A percentile compares a stretch with the other conserved stretches of the same genome.
Evolutionary conservation across 768 basidiomycete species (phyloP).

Genomic region (Leccinum arenicola): DNA sequence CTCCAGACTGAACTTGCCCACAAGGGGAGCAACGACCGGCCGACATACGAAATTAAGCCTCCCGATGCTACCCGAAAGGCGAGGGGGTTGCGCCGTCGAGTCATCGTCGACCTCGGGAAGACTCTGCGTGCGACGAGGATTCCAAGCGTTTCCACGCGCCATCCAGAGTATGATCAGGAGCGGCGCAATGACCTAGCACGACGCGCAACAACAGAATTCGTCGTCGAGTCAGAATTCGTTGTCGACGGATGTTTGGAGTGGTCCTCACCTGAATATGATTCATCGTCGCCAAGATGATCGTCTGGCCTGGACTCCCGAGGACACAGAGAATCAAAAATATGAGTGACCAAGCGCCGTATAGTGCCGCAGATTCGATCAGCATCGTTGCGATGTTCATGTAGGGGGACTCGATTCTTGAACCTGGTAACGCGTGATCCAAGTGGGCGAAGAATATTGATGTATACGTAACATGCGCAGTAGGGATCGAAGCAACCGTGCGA

Average conservation of each 20-base stretch:
- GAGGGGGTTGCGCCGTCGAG: neutral
- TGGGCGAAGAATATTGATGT: neutral
- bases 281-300: slow-evolving; percentile 22
- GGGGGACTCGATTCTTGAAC: slow-evolving; percentile 14
- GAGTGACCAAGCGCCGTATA: slow-evolving; percentile 26
- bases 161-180: slow-evolving; percentile 27
- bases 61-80: neutral
- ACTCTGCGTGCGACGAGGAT: neutral
- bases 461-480: neutral
- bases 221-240: neutral
- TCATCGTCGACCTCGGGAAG: neutral
- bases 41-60: slow-evolving; percentile 12
- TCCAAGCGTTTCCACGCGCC: slow-evolving; percentile 22
- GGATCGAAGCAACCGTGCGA: neutral
- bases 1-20: neutral
- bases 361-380: slow-evolving; percentile 24
- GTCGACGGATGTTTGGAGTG: neutral
- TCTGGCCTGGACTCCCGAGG: slow-evolving; percentile 15
- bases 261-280: slow-evolving; percentile 22
- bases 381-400: slow-evolving; percentile 23
- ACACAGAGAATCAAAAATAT: slow-evolving; percentile 20
- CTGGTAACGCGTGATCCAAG: slow-evolving; percentile 3
- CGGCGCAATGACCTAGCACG: slow-evolving; percentile 22
- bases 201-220: too few species aligned
- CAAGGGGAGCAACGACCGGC: neutral